Evolutionary conservation across 2,329 filamentous ascomycete genomes (phyloP), one percentile per base, ranked within the genome.

Genomic region (Bertia moriformis): DNA sequence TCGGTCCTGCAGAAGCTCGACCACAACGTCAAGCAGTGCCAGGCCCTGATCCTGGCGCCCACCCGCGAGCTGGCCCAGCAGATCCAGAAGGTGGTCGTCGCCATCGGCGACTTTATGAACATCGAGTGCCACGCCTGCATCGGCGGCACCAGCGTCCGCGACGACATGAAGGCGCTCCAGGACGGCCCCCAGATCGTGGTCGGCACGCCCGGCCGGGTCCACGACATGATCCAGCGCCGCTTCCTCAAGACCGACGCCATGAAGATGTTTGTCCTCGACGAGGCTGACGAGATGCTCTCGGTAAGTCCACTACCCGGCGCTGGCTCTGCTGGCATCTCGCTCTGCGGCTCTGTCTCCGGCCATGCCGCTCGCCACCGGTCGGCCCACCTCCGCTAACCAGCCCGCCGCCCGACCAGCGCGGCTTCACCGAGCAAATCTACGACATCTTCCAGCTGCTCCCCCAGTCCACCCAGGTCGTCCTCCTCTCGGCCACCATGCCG

Each of bases 351-450:
- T n/a, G n/a, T n/a, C n/a, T n/a, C n/a, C n/a, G n/a, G 3, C 18
- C 7, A 4, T 32, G 22, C 4, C 13, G 24, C 14, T 22, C 41
- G 27, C 61, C 67, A 54, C 69, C 56, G 49, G 38, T 40, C 19
- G 38, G 20, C 38, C 14, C n/a, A n/a, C n/a, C n/a, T n/a, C n/a
- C n/a, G n/a, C n/a, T n/a, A n/a, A 27, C 22, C 7, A 10, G 22
- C 22, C 18, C 15, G 17, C 36, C 38, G 19, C 27, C 33, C 27
- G 40, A 54, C 18, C 48, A 85, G 75, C 89, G 89, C 58, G 91
- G 91, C 74, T 98, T 98, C 79, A 94, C 88, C 56, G 91, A 98
- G 73, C 91, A 98, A 73, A 98, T 98, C 71, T 98, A 98, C 76
- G 91, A 98, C 66, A 93, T 98, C 69, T 98, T 95, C 81, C 89